Base-by-base conservation (phyloP, 2,329 filamentous ascomycete genomes). In the Apiospora marii region DNA sequence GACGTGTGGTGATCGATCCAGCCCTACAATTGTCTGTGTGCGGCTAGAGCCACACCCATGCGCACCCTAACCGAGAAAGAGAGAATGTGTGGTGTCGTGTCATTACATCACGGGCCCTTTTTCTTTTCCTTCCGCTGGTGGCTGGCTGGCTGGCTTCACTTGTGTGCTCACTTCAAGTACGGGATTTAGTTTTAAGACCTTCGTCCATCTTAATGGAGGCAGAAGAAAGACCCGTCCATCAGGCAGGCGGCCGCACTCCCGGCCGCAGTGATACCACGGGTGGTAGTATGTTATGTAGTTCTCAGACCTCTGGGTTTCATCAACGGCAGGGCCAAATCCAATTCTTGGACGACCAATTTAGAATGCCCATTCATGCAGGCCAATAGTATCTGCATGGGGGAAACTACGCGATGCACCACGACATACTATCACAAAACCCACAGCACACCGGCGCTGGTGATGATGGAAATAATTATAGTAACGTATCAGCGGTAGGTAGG, bases 221-320 rank as follows among this genome's bases (percentile, higher is more conserved):
- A 41, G 8, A 64, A 16, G 22, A 34, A 34, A 61, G 44, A 61
- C 30, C 30, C 24, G 13, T 41, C 34, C 30, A 41, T 24, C 19
- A 64, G 58, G 58, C 58, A 64, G 30, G 34, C 58, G 58, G 58
- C 58, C 58, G 58, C 58, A 13, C 53, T n/a, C 58, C 58, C 58
- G 34, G 58, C 58, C 34, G 58, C 58, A 41, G 58, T 64, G 58
- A 22, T 41, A 64, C 58, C 58, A 41, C 58, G 58, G 58, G 58
- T 64, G 30, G 58, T 41, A 64, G 58, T 64, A 37, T 58, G 53
- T 19, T 58, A 61, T 64, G 58, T 64, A 64, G 58, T 41, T 64
- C 58, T 64, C 58, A 64, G 58, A 64, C 58, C 58, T 64, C 34
- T 37, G 19, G 30, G 58, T 64, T 64, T 41, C 58, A 64, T 64